A percentile compares a stretch with the other conserved stretches of the same genome.
Conservation (phyloP, 2,329 filamentous ascomycete species). For the Westerdykella sp. region DNA sequence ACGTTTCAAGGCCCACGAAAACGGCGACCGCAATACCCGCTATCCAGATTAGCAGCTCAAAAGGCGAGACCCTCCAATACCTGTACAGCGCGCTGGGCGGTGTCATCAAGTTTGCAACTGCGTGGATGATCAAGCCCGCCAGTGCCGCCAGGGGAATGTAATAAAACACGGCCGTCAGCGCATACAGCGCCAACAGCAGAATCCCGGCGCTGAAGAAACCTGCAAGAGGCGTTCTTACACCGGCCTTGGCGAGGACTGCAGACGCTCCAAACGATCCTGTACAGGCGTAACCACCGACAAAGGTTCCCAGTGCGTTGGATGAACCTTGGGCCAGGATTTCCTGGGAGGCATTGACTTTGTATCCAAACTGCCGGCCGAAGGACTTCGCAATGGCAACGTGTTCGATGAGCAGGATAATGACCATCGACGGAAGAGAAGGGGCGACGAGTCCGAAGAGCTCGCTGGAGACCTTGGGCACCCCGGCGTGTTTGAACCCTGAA, state of each 20-base stretch:
- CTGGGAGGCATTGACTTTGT: slow-evolving; percentile 86
- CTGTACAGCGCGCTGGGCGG: slow-evolving; percentile 82
- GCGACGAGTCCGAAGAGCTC: slow-evolving; percentile 62
- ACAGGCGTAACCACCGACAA: slow-evolving; percentile 79
- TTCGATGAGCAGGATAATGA: slow-evolving; percentile 87
- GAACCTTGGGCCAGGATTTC: slow-evolving; percentile 89
- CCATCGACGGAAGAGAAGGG: slow-evolving; percentile 67
- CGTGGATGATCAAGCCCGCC: slow-evolving; percentile 85
- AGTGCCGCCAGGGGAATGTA: slow-evolving; percentile 79
- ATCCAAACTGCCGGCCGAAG: slow-evolving; percentile 88
- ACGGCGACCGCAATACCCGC: slow-evolving; percentile 80
- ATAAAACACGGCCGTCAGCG: slow-evolving; percentile 77
- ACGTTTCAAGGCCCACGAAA: slow-evolving; percentile 78
- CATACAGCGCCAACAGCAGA: slow-evolving; percentile 81
- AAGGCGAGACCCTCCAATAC: slow-evolving; percentile 83
- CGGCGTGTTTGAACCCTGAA: slow-evolving; percentile 69
- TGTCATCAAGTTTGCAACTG: slow-evolving; percentile 82
- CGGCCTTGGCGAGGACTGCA: slow-evolving; percentile 90
- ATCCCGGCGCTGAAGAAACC: slow-evolving; percentile 78
- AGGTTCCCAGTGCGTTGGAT: slow-evolving; percentile 78
- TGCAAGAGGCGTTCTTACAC: slow-evolving; percentile 80
- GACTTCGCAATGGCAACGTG: slow-evolving; percentile 95
- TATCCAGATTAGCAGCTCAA: slow-evolving; percentile 87
- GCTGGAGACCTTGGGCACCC: slow-evolving; percentile 59
- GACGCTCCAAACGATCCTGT: slow-evolving; percentile 92